Evolutionary conservation across 306 rosid species (phyloP), one percentile per base, ranked within the genome.

Genomic region (Lathyrus tuberosus): DNA sequence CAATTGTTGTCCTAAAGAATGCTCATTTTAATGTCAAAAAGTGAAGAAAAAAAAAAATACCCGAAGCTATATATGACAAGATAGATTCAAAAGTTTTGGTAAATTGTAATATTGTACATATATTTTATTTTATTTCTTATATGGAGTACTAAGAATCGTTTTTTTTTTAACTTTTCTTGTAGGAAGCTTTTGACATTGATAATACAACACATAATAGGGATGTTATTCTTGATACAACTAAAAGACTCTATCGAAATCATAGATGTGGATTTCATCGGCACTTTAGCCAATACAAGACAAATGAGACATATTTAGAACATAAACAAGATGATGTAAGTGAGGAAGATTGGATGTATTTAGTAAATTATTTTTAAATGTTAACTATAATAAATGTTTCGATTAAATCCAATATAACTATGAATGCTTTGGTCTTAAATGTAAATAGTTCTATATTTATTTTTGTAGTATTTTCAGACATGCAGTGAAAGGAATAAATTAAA

Each of bases 211-310:
- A 47, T 47, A 47, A 16, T 16, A 48, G 10, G 4, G 47, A 61
- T 7, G 28, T 35, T 61, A 35, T 35, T 35, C 8, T 37, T 61
- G 1, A 16, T 16, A 16, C 22, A 1, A 20, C 22, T 20, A 20
- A 20, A 20, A 20, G 22, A 20, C 22, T 20, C 22, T 20, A 20
- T 20, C 22, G 0, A 20, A 20, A 20, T 20, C 22, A 20, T 20
- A 20, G 22, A 20, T 20, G 22, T 20, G 1, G 22, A 20, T 20
- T 20, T 20, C 22, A 20, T 20, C 15, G 7, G 0, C 51, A 62
- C 10, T 62, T 38, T 62, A 17, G 6, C 14, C 5, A 46, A 28
- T 65, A 26, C 48, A 17, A 65, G 16, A 65, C 42, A 65, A 65
- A 65, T 24, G 57, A 26, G 7, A 12, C 12, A 20, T 20, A 33